These are phyloP conservation scores for Clonostachys rosea DNA, from an alignment of 2,329 filamentous ascomycete genomes.

Conservation along the genomic window DNA sequence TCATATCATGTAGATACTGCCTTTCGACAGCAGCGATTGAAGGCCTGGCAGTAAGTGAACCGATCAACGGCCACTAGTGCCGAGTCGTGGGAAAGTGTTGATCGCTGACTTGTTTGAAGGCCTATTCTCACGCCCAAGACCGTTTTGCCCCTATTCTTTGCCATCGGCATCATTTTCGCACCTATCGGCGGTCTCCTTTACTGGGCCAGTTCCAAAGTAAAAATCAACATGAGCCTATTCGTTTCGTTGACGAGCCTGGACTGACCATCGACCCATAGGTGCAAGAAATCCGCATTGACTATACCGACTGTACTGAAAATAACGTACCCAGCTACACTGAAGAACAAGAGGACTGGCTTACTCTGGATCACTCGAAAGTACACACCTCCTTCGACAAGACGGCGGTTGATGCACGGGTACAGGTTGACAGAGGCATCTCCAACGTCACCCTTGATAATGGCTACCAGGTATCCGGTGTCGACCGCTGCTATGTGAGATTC, in stretches of 20 bases:
- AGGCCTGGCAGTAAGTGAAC: conserved; percentile 89
- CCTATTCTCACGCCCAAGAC: conserved; percentile 95
- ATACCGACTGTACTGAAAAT: conserved; percentile 63
- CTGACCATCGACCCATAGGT: conserved; percentile 49
- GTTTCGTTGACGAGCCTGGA: not conserved
- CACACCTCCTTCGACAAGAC: conserved; percentile 61
- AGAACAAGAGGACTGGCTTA: conserved; percentile 23
- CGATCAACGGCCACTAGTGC: not conserved
- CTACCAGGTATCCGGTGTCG: conserved; percentile 27
- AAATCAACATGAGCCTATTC: conserved; percentile 45
- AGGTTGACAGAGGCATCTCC: conserved; percentile 26
- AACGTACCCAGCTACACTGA: conserved; percentile 34
- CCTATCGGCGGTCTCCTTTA: conserved; percentile 85
- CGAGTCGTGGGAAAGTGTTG: too few relatives aligned
- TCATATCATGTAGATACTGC: conserved; percentile 67
- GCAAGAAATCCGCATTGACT: conserved; percentile 87
- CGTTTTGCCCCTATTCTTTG: conserved; percentile 86
- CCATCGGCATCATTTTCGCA: conserved; percentile 85
- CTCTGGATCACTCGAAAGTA: conserved; percentile 55
- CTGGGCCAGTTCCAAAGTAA: conserved; percentile 64
- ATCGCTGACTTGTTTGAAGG: conserved; percentile 33
- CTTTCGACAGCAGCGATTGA: conserved; percentile 92
- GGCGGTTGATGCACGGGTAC: conserved; percentile 34
- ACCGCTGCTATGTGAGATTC: conserved; percentile 72
- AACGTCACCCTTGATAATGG: conserved; percentile 24